Conservation (phyloP, 192 early-diverging fungal genomes). For the Backusella macrospora region DNA sequence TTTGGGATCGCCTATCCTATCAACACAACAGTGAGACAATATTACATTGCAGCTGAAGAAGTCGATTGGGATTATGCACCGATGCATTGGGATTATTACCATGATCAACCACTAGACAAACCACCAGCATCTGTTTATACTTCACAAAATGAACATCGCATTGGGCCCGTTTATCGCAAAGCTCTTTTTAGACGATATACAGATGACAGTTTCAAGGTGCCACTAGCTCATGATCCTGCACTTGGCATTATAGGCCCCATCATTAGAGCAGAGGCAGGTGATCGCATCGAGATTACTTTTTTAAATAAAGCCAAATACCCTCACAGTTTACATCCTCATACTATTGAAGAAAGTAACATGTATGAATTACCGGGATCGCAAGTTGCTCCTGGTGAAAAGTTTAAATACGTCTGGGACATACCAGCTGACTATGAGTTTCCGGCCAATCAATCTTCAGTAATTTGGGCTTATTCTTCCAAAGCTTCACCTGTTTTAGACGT, state of each 20-base stretch:
- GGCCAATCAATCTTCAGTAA: slow-evolving; percentile 35
- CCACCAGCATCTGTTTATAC: slow-evolving; percentile 36
- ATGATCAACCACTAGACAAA: slow-evolving; percentile 33
- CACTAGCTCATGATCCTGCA: slow-evolving; percentile 36
- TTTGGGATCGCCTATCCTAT: not conserved
- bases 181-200: slow-evolving; percentile 43
- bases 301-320: slow-evolving; percentile 34
- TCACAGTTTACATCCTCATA: slow-evolving; percentile 42
- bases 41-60: slow-evolving; percentile 49
- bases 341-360: not conserved
- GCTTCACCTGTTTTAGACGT: slow-evolving; percentile 32
- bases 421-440: slow-evolving; percentile 24
- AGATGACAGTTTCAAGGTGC: slow-evolving; percentile 33
- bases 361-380: slow-evolving; percentile 1
- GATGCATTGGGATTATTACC: slow-evolving; percentile 38
- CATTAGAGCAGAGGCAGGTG: slow-evolving; percentile 43
- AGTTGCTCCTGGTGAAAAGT: slow-evolving; percentile 28
- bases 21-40: slow-evolving; percentile 31
- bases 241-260: slow-evolving; percentile 45
- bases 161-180: slow-evolving; percentile 44
- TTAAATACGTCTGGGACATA: slow-evolving; percentile 45
- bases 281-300: slow-evolving; percentile 38
- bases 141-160: slow-evolving; percentile 23
- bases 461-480: slow-evolving; percentile 43
- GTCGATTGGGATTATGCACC: slow-evolving; percentile 50